A percentile compares a stretch with the other conserved stretches of the same genome.
phyloP scores from a whole-genome alignment of 2,329 filamentous ascomycete genomes.

The Aspergillus viridinutans region DNA sequence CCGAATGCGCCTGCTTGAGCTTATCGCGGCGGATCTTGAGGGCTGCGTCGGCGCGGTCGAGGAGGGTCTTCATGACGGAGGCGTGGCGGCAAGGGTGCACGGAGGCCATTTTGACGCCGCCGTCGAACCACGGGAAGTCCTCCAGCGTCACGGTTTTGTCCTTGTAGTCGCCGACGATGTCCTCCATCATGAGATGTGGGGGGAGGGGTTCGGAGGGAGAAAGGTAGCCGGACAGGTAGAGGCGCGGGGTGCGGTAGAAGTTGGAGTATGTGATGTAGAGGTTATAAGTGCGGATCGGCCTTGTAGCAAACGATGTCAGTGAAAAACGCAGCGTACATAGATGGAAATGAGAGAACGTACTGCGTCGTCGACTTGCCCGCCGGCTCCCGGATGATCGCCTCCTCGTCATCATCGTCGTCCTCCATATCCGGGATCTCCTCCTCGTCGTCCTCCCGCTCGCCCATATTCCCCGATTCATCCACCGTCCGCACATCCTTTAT shows the following conservation, averaged over 20 bases:
- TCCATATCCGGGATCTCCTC: constrained; percentile 97
- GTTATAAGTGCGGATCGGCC: constrained; percentile 85
- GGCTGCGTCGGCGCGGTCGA: constrained; percentile 91
- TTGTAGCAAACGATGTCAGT: constrained; percentile 36
- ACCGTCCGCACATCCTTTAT: constrained; percentile 79
- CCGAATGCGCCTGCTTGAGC: constrained; percentile 59
- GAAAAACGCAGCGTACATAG: background rate
- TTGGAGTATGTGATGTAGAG: constrained; percentile 98
- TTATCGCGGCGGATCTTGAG: constrained; percentile 84
- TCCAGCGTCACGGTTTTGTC: constrained; percentile 98
- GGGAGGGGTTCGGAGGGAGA: constrained; percentile 74
- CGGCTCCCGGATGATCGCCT: constrained; percentile 87
- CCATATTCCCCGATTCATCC: constrained; percentile 82
- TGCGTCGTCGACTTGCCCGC: constrained; percentile 46
- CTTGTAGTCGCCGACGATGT: constrained; percentile 93
- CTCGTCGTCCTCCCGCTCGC: constrained; percentile 60
- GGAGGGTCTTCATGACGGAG: constrained; percentile 93
- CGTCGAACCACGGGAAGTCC: constrained; percentile 70
- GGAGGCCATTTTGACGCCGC: constrained; percentile 89
- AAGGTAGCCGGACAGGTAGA: constrained; percentile 89
- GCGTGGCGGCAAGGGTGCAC: constrained; percentile 98
- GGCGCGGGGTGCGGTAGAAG: constrained; percentile 91
- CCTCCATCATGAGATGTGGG: constrained; percentile 88
- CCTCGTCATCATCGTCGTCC: constrained; percentile 87
- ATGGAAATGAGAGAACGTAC: constrained; percentile 40